Conservation (phyloP, 768 basidiomycete species). For the Mycena belliarum region DNA sequence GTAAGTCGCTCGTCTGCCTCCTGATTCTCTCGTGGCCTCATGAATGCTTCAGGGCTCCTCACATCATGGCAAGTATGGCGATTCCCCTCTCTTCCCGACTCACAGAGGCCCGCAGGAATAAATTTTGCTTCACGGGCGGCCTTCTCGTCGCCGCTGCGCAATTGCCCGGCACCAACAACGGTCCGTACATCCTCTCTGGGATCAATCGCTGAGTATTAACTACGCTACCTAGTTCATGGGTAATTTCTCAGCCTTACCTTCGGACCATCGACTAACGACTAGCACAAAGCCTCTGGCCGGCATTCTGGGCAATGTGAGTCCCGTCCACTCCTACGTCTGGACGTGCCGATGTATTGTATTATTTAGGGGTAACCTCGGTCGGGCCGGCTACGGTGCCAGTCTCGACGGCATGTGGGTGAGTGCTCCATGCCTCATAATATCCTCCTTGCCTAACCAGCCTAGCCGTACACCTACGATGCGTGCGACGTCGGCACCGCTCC, state of each 20-base stretch:
- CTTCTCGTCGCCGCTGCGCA: conserved; percentile 66
- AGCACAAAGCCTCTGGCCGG: conserved; percentile 67
- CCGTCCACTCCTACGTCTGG: not conserved
- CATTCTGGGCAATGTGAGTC: conserved; percentile 67
- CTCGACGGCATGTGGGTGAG: conserved; percentile 65
- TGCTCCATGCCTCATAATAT: not conserved
- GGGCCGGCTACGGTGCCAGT: conserved; percentile 43
- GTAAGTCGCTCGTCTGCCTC: not conserved
- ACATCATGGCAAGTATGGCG: not conserved
- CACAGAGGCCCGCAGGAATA: conserved; percentile 56
- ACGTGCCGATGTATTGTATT: too few relatives aligned
- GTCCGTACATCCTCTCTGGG: not conserved
- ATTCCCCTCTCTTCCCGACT: not conserved
- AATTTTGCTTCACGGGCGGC: conserved; percentile 84
- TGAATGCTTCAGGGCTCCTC: not conserved
- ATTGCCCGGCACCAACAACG: conserved; percentile 55
- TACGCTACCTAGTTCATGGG: not conserved
- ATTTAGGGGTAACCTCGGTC: conserved; percentile 15
- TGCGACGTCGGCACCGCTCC: conserved; percentile 87
- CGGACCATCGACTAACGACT: conserved; percentile 36
- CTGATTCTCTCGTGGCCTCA: too few relatives aligned
- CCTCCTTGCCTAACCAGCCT: too few relatives aligned
- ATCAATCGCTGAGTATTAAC: not conserved
- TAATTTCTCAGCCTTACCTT: not conserved
- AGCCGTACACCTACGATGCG: conserved; percentile 56